Evolutionary conservation across 2,329 filamentous ascomycete species (phyloP), one percentile per base, ranked within the genome.

Genomic region (Penicillium sclerotiorum): DNA sequence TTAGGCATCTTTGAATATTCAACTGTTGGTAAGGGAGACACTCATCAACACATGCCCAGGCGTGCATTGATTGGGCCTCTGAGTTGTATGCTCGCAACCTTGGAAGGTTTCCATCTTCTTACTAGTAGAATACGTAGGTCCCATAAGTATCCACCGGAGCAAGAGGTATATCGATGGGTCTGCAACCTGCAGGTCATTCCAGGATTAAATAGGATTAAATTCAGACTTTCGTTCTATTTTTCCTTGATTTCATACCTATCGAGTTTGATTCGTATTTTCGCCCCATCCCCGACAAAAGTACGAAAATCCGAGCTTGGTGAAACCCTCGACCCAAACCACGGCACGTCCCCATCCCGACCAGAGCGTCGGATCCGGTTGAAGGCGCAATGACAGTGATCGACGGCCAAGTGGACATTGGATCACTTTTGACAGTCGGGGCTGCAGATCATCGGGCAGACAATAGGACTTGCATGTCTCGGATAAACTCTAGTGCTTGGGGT

Each of bases 261-360:
- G 5, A 6, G 5, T 5, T 32, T 13, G 15, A 13, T 12, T 4
- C 15, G 12, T 13, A 11, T 6, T 6, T 12, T n/a, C 11, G 4
- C 15, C 11, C 28, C 28, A 32, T 13, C 28, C 28, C 28, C 8
- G 20, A 28, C 21, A 37, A 28, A 38, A 45, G 32, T 6, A 45
- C 22, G 30, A 18, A 38, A 20, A 27, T 37, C 11, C 23, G 32
- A 18, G 12, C 11, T 32, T 46, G 35, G 43, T 46, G 43, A 46
- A 46, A 46, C 35, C 43, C 25, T 17, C 27, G 21, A 28, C 43
- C 37, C 40, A 38, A 47, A 48, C 21, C 46, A 55, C 52, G 44
- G 45, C 45, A 47, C 25, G 52, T 59, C 58, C 39, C 38, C 52
- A 60, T 56, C 43, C 36, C 55, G 55, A 56, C 57, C 58, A 57